phyloP scores from a whole-genome alignment of 345 rosid genomes.

The Eucalyptus leucophloia region DNA sequence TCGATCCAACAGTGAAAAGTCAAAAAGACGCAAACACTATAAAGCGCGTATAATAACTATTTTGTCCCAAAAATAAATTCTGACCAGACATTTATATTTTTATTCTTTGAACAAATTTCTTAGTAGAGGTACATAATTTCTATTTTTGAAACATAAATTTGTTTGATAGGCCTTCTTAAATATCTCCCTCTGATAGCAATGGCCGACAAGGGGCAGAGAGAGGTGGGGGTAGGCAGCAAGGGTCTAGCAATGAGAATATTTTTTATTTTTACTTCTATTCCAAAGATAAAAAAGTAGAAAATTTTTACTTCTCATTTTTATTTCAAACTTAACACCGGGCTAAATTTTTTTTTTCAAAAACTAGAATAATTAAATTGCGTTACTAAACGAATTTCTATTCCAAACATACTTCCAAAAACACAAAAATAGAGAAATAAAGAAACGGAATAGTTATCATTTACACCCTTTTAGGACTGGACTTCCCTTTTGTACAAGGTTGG shows the following conservation, averaged over 20 bases:
- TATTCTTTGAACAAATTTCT: neutral
- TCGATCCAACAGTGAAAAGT: neutral
- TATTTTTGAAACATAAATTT: no score
- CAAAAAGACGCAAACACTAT: neutral
- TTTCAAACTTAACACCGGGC: neutral
- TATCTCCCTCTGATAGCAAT: neutral
- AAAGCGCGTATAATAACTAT: neutral
- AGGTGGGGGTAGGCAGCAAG: neutral
- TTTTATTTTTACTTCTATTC: no score
- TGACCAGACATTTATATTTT: no score
- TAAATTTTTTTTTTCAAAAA: no score
- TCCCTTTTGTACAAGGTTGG: neutral
- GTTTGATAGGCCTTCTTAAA: neutral
- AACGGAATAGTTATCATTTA: no score
- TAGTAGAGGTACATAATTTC: no score
- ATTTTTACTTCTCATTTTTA: rapidly evolving
- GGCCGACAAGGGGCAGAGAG: rapidly evolving
- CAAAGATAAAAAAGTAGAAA: no score
- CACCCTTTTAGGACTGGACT: no score
- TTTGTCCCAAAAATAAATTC: no score
- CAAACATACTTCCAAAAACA: no score
- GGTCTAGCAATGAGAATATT: neutral
- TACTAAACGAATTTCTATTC: no score
- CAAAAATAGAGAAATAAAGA: neutral
- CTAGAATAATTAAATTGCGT: no score